A percentile compares a stretch with the other conserved stretches of the same genome.
phyloP scores from a whole-genome alignment of 306 rosid genomes.

The Medicago arabica region DNA sequence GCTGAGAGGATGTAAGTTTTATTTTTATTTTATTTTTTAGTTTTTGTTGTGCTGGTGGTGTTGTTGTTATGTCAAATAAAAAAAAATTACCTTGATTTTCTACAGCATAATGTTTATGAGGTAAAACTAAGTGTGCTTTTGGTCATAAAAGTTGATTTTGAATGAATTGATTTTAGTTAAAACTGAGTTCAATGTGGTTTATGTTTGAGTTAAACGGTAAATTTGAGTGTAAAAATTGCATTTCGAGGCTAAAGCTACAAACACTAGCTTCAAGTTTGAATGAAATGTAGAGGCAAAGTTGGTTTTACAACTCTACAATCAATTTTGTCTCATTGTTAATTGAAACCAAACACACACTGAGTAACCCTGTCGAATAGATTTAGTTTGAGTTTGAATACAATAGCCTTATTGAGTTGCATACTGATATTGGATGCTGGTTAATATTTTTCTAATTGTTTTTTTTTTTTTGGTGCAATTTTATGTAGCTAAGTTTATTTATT shows the following conservation, averaged over 20 bases:
- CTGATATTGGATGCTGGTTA: not conserved
- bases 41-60: not conserved
- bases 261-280: too few relatives aligned
- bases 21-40: not conserved
- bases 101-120: not conserved
- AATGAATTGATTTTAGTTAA: too few relatives aligned
- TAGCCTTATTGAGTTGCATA: not conserved
- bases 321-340: too few relatives aligned
- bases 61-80: too few relatives aligned
- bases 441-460: not conserved
- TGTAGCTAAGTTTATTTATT: conserved; percentile 31
- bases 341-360: not conserved
- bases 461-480: not conserved
- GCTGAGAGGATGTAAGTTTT: conserved; percentile 87
- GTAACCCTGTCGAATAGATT: not conserved
- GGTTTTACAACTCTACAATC: too few relatives aligned
- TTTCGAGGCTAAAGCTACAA: too few relatives aligned
- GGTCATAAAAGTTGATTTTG: too few relatives aligned
- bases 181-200: too few relatives aligned
- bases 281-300: too few relatives aligned
- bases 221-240: too few relatives aligned
- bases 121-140: not conserved
- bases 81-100: not conserved
- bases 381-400: not conserved
- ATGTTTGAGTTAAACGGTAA: too few relatives aligned